Percentiles rank a stretch among this genome's conserved stretches.
Conservation (phyloP, 163 green algal species). For the Scenedesmus sp. region DNA sequence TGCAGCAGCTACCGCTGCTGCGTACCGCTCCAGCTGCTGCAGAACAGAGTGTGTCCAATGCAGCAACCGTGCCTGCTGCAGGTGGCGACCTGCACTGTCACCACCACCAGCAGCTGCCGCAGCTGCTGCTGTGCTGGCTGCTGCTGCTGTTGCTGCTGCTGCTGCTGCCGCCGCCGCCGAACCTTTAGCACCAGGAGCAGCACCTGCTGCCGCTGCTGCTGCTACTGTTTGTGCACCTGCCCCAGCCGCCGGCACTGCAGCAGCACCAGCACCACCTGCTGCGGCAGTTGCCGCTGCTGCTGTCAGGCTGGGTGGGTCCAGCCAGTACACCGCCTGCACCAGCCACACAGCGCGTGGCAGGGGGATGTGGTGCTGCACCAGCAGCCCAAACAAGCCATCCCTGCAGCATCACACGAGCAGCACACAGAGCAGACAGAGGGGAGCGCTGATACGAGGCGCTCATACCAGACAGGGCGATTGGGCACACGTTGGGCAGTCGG, state of each 20-base stretch:
- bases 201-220: background rate
- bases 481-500: too few relatives aligned
- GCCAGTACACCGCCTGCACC: slow-evolving; percentile 20
- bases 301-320: background rate
- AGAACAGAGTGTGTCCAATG: background rate
- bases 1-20: background rate
- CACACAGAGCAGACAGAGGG: too few relatives aligned
- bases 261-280: background rate
- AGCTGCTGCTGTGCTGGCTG: background rate
- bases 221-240: background rate
- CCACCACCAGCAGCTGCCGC: background rate
- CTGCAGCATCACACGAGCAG: background rate
- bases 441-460: too few relatives aligned
- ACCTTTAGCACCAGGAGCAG: background rate
- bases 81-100: background rate
- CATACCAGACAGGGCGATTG: too few relatives aligned
- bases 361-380: slow-evolving; percentile 6
- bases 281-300: slow-evolving; percentile 8
- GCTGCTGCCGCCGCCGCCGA: too few relatives aligned
- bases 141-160: background rate
- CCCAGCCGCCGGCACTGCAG: background rate
- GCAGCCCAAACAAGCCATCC: slow-evolving; percentile 38
- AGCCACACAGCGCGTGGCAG: slow-evolving; percentile 44
- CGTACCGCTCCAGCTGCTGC: slow-evolving; percentile 31
- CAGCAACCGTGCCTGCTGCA: background rate